Base-by-base conservation (phyloP, 768 basidiomycete species). In the Hydnum rufescens region DNA sequence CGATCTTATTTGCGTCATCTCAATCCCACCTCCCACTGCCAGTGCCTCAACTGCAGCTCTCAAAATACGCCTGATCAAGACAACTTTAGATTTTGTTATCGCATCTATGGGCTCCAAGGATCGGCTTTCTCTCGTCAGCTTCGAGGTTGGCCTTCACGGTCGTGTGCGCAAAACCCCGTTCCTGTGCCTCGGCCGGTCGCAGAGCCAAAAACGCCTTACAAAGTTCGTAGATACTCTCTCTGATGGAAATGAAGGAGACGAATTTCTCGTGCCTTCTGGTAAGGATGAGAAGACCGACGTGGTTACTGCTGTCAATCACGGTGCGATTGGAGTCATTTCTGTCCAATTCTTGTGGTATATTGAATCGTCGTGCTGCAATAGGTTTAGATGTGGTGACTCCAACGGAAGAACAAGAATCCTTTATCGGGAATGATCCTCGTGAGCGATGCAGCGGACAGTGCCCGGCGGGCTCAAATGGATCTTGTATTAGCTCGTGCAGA, bases 281-380 rank as follows among this genome's bases (percentile, higher is more conserved):
- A 81, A 81, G 62, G 92, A 96, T 18, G 92, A 96, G 66, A 86
- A 90, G 66, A 87, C 87, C 26, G 93, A 95, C 64, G 93, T 99
- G 18, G 89, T 97, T 23, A 93, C 92, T 6, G 95, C 92, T n/a
- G 87, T 96, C 53, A 99, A 99, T 63, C 82, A 93, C 60, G 88
- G 86, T 80, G 51, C 49, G 68, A 67, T 63, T 42, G 30, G 1
- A n/a, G 6, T 22, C 2, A 25, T 42, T 26, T 16, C 8, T 47
- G 44, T 8, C 44, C 26, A 13, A 13, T 47, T 13, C 8, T 16
- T 47, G 26, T 25, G 8, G 13, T 47, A 8, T 16, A 8, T 47
- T 26, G 26, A 13, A 13, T 25, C 8, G 8, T 39, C 34, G 34
- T 39, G 8, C 34, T 19, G 34, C 34, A 39, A 39, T 39, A 8